phyloP scores from a whole-genome alignment of 306 rosid genomes.

The Lupinus albus region DNA sequence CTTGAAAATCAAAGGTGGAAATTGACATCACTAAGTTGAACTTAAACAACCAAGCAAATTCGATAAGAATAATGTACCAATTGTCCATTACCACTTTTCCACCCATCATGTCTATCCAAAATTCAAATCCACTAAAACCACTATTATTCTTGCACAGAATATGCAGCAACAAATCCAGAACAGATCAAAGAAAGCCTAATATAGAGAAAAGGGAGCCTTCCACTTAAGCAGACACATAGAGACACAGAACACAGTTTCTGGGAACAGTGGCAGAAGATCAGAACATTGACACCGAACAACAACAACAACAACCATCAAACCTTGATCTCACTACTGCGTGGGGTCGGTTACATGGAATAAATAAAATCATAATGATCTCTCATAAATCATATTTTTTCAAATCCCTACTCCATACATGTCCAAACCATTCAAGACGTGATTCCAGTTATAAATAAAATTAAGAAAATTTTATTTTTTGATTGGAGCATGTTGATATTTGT shows the following conservation, averaged over 20 bases:
- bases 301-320: too few relatives aligned
- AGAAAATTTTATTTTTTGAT: too few relatives aligned
- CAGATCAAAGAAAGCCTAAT: too few relatives aligned
- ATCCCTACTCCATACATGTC: too few relatives aligned
- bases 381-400: too few relatives aligned
- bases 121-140: constrained; percentile 37
- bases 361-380: too few relatives aligned
- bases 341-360: too few relatives aligned
- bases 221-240: constrained; percentile 32
- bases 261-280: constrained; percentile 43
- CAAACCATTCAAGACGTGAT: too few relatives aligned
- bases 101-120: constrained; percentile 11
- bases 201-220: constrained; percentile 25
- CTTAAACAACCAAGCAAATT: constrained; percentile 21
- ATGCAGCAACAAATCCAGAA: too few relatives aligned
- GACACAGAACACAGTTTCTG: constrained; percentile 24
- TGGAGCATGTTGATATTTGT: too few relatives aligned
- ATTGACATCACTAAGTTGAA: constrained; percentile 32
- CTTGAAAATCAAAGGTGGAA: constrained; percentile 30
- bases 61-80: constrained; percentile 30
- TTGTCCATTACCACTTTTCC: constrained; percentile 19
- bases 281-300: constrained; percentile 32
- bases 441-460: too few relatives aligned
- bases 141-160: not conserved
- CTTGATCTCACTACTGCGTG: too few relatives aligned